Conservation (phyloP, 108 stramenopile genomes). For the Cyclotella cryptica region DNA sequence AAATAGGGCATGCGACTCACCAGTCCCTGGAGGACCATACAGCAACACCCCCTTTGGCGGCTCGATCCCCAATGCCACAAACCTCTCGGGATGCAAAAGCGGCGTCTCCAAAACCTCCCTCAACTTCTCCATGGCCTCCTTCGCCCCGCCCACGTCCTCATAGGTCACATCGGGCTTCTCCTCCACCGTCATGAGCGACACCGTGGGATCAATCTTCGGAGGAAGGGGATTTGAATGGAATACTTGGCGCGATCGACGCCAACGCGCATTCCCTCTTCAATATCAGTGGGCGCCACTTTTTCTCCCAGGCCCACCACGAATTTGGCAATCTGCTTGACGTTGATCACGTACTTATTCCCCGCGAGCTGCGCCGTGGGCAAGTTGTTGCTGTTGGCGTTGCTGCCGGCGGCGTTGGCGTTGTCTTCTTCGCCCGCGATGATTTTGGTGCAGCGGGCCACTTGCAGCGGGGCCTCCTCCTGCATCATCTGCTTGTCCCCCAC, state of each 20-base stretch:
- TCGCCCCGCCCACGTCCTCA: conserved; percentile 99
- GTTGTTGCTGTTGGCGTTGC: background rate
- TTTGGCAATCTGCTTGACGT: conserved; percentile 99
- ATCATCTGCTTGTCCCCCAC: conserved; percentile 99
- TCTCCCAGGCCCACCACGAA: conserved; percentile 98
- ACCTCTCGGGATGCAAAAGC: conserved; percentile 96
- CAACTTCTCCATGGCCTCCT: conserved; percentile 97
- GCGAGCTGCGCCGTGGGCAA: conserved; percentile 39
- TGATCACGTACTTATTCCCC: conserved; percentile 97
- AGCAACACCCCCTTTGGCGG: conserved; percentile 98
- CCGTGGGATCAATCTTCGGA: conserved; percentile 99
- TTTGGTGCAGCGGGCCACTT: conserved; percentile 98
- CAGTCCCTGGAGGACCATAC: conserved; percentile 83
- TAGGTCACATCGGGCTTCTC: conserved; percentile 99
- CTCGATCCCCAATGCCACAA: conserved; percentile 99
- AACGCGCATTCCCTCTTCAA: conserved; percentile 99
- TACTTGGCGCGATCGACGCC: conserved; percentile 98
- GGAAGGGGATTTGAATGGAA: conserved; percentile 98
- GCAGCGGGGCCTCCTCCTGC: conserved; percentile 97
- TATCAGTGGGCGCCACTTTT: conserved; percentile 98
- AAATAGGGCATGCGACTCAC: conserved; percentile 88
- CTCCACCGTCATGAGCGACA: conserved; percentile 99
- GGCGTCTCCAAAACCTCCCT: conserved; percentile 98
- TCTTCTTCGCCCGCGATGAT: conserved; percentile 90
- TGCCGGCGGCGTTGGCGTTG: background rate